Evolutionary conservation across 108 stramenopile genomes (phyloP).

Genomic region (Tribonema minus): DNA sequence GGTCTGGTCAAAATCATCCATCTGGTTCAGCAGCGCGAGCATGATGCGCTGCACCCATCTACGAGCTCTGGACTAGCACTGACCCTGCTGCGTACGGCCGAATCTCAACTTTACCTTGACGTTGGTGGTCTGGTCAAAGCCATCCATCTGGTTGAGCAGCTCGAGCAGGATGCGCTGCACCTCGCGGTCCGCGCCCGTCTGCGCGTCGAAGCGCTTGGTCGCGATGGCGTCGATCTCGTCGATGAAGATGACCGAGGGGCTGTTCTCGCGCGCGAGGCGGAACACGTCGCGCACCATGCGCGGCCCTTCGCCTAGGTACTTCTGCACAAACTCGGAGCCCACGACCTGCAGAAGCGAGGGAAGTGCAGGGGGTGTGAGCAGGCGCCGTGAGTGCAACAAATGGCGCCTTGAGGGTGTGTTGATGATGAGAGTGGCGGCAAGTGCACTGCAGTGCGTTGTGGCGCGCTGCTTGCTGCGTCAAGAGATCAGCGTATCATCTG

Average conservation of each 20-base stretch:
- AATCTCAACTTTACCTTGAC: slow-evolving; percentile 85
- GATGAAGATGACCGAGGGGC: slow-evolving; percentile 95
- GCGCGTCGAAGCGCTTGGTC: slow-evolving; percentile 97
- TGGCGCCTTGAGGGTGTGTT: too few relatives aligned
- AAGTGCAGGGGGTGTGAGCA: neutral
- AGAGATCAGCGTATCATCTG: too few relatives aligned
- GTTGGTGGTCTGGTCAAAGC: slow-evolving; percentile 97
- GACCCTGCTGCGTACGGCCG: too few relatives aligned
- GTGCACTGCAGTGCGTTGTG: too few relatives aligned
- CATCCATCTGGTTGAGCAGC: slow-evolving; percentile 99
- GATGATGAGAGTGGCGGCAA: too few relatives aligned
- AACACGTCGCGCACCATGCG: slow-evolving; percentile 99
- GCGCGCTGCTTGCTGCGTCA: too few relatives aligned
- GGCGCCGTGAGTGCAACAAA: neutral
- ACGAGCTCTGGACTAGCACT: slow-evolving; percentile 85
- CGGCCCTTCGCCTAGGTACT: slow-evolving; percentile 98
- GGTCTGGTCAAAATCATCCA: slow-evolving; percentile 99
- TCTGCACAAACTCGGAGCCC: slow-evolving; percentile 98
- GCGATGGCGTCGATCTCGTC: slow-evolving; percentile 99
- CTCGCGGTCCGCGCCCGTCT: slow-evolving; percentile 90
- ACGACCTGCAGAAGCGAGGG: slow-evolving; percentile 53
- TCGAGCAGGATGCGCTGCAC: slow-evolving; percentile 98
- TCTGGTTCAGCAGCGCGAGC: slow-evolving; percentile 95
- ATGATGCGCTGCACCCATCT: slow-evolving; percentile 98
- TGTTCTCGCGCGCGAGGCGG: slow-evolving; percentile 94